Evolutionary conservation across 2,329 filamentous ascomycete species (phyloP).

Genomic region (Davidsoniella eucalypti): DNA sequence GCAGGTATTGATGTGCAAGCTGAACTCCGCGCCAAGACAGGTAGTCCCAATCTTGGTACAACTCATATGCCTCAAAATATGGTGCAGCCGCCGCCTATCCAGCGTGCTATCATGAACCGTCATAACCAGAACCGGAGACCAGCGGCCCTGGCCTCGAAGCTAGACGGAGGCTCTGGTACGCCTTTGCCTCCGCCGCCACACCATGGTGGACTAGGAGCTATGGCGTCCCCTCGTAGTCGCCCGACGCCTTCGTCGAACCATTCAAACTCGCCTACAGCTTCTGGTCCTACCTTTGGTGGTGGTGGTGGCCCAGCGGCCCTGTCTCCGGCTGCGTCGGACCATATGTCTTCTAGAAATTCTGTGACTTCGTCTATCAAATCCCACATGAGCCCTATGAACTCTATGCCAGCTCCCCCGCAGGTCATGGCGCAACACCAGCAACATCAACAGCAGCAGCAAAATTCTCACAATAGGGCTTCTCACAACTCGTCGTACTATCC

Average conservation of each 20-base stretch:
- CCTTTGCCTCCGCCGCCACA: constrained; percentile 31
- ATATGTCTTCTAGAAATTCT: constrained; percentile 14
- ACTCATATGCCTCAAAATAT: constrained; percentile 51
- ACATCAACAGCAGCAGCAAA: constrained; percentile 7
- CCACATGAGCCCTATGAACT: constrained; percentile 20
- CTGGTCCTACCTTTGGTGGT: constrained; percentile 24
- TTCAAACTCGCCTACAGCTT: constrained; percentile 37
- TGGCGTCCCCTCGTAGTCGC: constrained; percentile 50
- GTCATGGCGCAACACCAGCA: constrained; percentile 4
- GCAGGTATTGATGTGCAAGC: constrained; percentile 92
- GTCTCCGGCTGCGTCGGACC: constrained; percentile 32
- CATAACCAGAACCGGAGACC: constrained; percentile 61
- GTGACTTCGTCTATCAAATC: constrained; percentile 24
- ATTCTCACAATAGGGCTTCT: constrained; percentile 7
- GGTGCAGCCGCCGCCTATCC: constrained; percentile 59
- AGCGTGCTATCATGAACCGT: constrained; percentile 65
- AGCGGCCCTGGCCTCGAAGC: constrained; percentile 58
- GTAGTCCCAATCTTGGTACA: constrained; percentile 62
- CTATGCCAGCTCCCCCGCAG: constrained; percentile 8
- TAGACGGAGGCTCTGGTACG: constrained; percentile 34
- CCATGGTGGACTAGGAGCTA: constrained; percentile 26
- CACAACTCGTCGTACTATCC: constrained; percentile 50
- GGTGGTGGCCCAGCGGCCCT: constrained; percentile 21
- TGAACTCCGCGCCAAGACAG: constrained; percentile 82
- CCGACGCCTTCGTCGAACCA: constrained; percentile 66